Base-by-base conservation (phyloP, 108 stramenopile species). In the Skeletonema tropicum region DNA sequence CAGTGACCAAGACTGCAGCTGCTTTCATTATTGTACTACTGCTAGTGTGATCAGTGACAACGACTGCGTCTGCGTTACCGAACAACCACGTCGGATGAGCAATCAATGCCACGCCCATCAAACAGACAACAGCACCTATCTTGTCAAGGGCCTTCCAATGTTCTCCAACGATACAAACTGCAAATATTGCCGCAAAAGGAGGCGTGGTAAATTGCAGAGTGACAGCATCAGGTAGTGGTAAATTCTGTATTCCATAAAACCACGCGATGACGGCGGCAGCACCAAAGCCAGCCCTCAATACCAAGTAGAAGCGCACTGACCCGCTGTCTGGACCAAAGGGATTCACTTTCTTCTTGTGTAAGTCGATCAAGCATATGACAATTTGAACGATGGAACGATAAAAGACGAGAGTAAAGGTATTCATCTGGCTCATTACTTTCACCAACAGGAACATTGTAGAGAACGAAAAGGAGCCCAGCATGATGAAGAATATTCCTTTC, bases 81-180 rank as follows among this genome's bases (percentile, higher is more conserved):
- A 82, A 82, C 4, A 82, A n/a, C 74, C 74, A 75, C 0, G 80
- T 82, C 11, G 80, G 80, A 65, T 82, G 80, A 31, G 80, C 75
- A 72, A 82, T 82, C 15, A 82, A 45, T 10, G 70, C 75, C 23
- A 82, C 80, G 3, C 80, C 80, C 31, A 41, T 29, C 42, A 82
- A 39, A 46, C 80, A 82, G 12, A 82, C 73, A 29, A 82, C 64
- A 29, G 80, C 80, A 11, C 80, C 80, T 11, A 82, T 64, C 11
- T 64, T 71, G 48, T 82, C 80, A 48, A 82, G 70, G 14, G 35
- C 45, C 17, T 64, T 64, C 75, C 69, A 82, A 15, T 45, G 60
- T 45, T 82, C 80, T 25, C 80, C 80, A 19, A 76, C 80, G 52
- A 82, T 21, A 23, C 75, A 76, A 25, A 82, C 80, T 45, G 80